phyloP scores from a whole-genome alignment of 2,329 filamentous ascomycete species.

The Phaeoacremonium minimum region DNA sequence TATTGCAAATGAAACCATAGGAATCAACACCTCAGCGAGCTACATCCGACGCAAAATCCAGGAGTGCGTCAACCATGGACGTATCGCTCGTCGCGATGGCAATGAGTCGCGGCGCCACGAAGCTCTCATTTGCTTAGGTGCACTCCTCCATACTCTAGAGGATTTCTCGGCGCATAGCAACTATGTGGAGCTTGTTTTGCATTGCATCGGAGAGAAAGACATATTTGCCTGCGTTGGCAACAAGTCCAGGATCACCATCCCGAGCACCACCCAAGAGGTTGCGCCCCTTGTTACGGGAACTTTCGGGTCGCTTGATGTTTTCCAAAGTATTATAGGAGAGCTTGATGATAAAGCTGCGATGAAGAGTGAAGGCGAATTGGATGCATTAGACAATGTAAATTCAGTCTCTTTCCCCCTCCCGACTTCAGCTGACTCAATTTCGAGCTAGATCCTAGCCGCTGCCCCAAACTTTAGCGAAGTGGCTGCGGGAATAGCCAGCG shows the following conservation, averaged over 20 bases:
- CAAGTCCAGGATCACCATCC: constrained; percentile 21
- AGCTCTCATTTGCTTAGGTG: constrained; percentile 32
- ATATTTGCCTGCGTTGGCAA: constrained; percentile 48
- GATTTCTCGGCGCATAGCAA: constrained; percentile 52
- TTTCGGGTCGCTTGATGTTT: constrained; percentile 36
- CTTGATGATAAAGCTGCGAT: constrained; percentile 23
- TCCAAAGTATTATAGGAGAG: constrained; percentile 23
- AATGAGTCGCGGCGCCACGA: constrained; percentile 14
- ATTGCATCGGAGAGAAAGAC: constrained; percentile 42
- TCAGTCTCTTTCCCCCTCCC: fast-evolving
- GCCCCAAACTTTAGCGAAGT: no score
- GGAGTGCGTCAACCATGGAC: constrained; percentile 17
- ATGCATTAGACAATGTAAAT: constrained; percentile 16
- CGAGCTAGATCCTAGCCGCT: no score
- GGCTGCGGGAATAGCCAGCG: no score
- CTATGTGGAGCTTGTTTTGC: constrained; percentile 46
- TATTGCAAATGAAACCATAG: constrained; percentile 19
- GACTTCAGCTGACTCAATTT: no score
- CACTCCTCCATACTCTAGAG: constrained; percentile 47
- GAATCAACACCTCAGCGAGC: constrained; percentile 21
- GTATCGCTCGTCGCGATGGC: constrained; percentile 12
- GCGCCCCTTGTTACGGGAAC: constrained; percentile 50
- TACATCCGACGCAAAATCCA: constrained; percentile 20
- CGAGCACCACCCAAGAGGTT: constrained; percentile 34
- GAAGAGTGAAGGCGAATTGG: constrained; percentile 20